Base-by-base conservation (phyloP, 148 eudicot genomes). In the Dysphania ambrosioides region DNA sequence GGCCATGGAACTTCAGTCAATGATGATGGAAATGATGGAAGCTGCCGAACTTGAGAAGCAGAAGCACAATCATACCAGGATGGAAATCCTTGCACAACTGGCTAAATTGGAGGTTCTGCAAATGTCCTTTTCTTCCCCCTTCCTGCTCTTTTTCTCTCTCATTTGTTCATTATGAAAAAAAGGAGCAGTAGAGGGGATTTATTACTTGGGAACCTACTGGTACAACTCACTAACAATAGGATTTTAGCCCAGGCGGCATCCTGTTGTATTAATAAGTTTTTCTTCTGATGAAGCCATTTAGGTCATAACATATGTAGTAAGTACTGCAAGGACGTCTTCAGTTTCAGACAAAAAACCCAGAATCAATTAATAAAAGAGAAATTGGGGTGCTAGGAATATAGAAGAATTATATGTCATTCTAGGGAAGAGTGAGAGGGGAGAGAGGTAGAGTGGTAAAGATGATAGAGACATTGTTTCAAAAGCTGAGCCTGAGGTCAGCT, bases 1-100 rank as follows among this genome's bases (percentile, higher is more conserved):
- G 99, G 99, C 97, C 76, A 90, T 91, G 41, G 89, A 95, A 73
- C 78, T 95, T 81, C 99, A 95, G 74, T 86, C 87, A 47, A 86
- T 87, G 47, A 95, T 84, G 87, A 95, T 90, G 88, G 97, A 92
- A 74, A 90, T 80, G 75, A 92, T 95, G 99, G 96, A 95, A 75
- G 99, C 99, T 59, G 96, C 79, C 44, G 99, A 95, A 41, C 35
- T 87, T 30, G 99, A 95, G 84, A 95, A 95, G 88, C 97, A 89
- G 81, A 95, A 95, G 75, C 99, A 95, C 80, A 95, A 90, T 75
- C 88, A 79, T 81, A 95, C 99, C 32, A 88, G 97, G 78, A 95
- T 95, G 99, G 99, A 92, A 84, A 87, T 85, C 71, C 85, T 95
- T 19, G 76, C 85, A 27, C 89, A 87, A 70, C 71, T 95, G 79